phyloP scores from a whole-genome alignment of 805 yeast species.

The Millerozyma miso region DNA sequence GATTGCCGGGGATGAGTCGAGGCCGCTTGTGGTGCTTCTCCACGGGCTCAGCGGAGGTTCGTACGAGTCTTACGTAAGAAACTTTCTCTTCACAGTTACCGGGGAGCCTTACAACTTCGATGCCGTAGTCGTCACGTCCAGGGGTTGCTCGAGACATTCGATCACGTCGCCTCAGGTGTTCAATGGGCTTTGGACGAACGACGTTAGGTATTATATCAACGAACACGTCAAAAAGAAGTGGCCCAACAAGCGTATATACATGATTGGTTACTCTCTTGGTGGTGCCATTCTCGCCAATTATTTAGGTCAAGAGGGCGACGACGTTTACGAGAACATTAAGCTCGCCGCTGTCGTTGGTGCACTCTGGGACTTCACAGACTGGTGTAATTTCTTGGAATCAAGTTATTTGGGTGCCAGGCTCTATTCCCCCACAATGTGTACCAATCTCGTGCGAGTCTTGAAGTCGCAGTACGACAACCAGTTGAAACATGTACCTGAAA shows the following conservation, averaged over 20 bases:
- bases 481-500: slow-evolving; percentile 17
- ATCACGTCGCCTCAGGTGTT: slow-evolving; percentile 65
- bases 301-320: slow-evolving; percentile 57
- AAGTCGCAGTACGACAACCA: slow-evolving; percentile 27
- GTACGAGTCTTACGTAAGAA: slow-evolving; percentile 67
- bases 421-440: slow-evolving; percentile 42
- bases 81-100: slow-evolving; percentile 44
- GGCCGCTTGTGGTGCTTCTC: slow-evolving; percentile 57
- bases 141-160: slow-evolving; percentile 77
- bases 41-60: slow-evolving; percentile 83
- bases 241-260: slow-evolving; percentile 62
- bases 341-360: slow-evolving; percentile 60
- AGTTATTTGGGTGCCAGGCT: slow-evolving; percentile 35
- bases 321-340: slow-evolving; percentile 45
- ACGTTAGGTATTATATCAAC: slow-evolving; percentile 55
- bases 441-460: slow-evolving; percentile 31
- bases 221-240: slow-evolving; percentile 45
- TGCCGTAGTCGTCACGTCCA: slow-evolving; percentile 57
- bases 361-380: slow-evolving; percentile 70
- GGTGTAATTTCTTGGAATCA: slow-evolving; percentile 44
- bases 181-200: slow-evolving; percentile 67
- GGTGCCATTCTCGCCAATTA: slow-evolving; percentile 64
- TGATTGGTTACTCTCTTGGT: slow-evolving; percentile 71
- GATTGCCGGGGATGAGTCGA: slow-evolving; percentile 30
- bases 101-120: slow-evolving; percentile 41